Conservation (phyloP, 1,284 basidiomycete species). For the Ustilago cynodontis region DNA sequence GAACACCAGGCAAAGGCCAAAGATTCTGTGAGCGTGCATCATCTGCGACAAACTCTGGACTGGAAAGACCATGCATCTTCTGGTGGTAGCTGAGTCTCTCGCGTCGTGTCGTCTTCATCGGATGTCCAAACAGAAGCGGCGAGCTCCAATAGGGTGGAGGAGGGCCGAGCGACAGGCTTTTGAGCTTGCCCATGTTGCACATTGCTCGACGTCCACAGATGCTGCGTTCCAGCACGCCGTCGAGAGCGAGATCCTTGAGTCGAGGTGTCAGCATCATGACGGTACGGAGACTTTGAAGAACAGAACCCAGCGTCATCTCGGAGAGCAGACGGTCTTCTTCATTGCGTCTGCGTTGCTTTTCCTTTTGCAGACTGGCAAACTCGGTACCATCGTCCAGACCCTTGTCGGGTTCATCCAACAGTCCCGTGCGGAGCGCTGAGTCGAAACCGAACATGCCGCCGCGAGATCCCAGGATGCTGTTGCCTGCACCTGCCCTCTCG, state of each 20-base stretch:
- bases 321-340: conserved; percentile 51
- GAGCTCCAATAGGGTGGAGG: conserved; percentile 59
- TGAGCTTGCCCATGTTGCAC: conserved; percentile 55
- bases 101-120: conserved; percentile 45
- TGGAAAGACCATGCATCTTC: conserved; percentile 34
- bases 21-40: conserved; percentile 43
- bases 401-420: conserved; percentile 33
- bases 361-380: conserved; percentile 35
- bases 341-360: conserved; percentile 37
- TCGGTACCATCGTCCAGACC: conserved; percentile 43
- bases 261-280: conserved; percentile 50
- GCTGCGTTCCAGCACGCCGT: conserved; percentile 52
- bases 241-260: conserved; percentile 50
- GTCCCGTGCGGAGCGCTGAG: conserved; percentile 40
- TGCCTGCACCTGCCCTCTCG: conserved; percentile 51
- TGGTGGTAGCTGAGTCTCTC: conserved; percentile 44
- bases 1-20: conserved; percentile 46
- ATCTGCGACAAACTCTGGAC: conserved; percentile 25
- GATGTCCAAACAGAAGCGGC: conserved; percentile 53
- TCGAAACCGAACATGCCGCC: conserved; percentile 54
- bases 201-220: conserved; percentile 51
- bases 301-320: conserved; percentile 50
- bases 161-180: conserved; percentile 54
- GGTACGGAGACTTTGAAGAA: conserved; percentile 46
- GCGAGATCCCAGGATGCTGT: conserved; percentile 41